phyloP scores from a whole-genome alignment of 2,329 filamentous ascomycete genomes.

The Beauveria australis region DNA sequence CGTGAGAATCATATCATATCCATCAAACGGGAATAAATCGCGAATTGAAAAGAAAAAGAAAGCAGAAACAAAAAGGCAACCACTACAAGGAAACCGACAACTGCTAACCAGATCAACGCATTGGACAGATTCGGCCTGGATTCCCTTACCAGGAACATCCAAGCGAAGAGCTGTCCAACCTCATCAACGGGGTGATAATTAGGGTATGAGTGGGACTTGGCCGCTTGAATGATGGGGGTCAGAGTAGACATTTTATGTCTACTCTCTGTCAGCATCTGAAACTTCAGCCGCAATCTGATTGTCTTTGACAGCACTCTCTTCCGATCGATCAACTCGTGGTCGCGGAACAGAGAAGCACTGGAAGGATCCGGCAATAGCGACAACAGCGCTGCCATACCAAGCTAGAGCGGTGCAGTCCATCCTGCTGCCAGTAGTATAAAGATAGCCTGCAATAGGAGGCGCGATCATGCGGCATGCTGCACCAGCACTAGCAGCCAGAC shows the following conservation, averaged over 20 bases:
- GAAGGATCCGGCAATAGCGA: constrained; percentile 47
- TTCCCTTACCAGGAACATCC: constrained; percentile 10
- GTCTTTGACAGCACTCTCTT: constrained; percentile 20
- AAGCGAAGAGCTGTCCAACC: constrained; percentile 4
- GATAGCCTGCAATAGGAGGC: constrained; percentile 54
- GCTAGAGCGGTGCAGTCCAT: constrained; percentile 52
- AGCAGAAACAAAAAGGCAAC: not conserved
- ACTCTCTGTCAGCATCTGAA: constrained; percentile 13
- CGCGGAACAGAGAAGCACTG: constrained; percentile 51
- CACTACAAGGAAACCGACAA: not conserved
- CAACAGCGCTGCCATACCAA: constrained; percentile 54
- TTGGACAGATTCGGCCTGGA: not conserved
- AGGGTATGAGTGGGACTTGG: not conserved
- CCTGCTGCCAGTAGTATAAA: constrained; percentile 53
- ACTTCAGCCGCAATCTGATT: constrained; percentile 22
- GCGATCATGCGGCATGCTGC: constrained; percentile 61
- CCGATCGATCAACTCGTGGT: constrained; percentile 19
- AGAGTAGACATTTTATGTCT: not conserved
- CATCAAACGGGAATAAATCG: not conserved
- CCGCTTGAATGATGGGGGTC: not conserved
- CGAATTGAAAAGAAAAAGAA: not conserved
- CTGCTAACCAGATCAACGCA: constrained; percentile 7
- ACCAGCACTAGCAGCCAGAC: constrained; percentile 56
- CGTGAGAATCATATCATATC: constrained; percentile 1
- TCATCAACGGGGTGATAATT: not conserved